Evolutionary conservation across 768 basidiomycete genomes (phyloP), one percentile per base, ranked within the genome.

Genomic region (Coprinopsis strossmayeri): DNA sequence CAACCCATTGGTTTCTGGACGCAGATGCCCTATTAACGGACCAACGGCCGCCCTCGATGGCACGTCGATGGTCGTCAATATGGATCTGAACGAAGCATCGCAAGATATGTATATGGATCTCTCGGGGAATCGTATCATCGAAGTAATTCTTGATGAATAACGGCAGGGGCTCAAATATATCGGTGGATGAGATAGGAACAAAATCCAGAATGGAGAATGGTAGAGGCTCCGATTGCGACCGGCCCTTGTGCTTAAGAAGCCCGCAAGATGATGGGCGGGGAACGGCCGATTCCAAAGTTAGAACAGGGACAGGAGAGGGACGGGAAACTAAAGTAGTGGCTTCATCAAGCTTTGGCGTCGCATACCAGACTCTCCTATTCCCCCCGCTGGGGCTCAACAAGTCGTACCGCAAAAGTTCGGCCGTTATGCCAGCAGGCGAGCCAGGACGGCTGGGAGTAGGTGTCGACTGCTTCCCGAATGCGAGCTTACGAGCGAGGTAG

Each of bases 1-100:
- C 92, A 10, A 85, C 75, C 87, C 89, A 92, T 56, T 77, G 78
- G 46, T 74, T 73, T 57, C 72, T 79, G 1, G 74, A 73, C 5
- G 80, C 81, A 2, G 73, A 68, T 0, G 90, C 87, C 52, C 72
- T 81, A 12, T 67, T 65, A 23, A 72, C 71, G 10, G 81, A 79
- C 83, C 89, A 87, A 35, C 71, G 70, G 3, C 68, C 72, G 30
- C 73, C 72, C 1, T 56, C 55, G 17, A 77, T 55, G 12, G 67
- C 56, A 32, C 68, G 69, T 44, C 70, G 55, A 57, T 83, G 71
- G 51, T 87, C 88, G 5, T 61, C 68, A 57, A 82, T 79, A 55
- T 87, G 75, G 15, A 84, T 53, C 2, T 68, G 64, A 13, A 90
- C 65, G 20, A 92, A 59, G 1, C 72, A 62, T 24, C 64, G 59